Evolutionary conservation across 169 alveolate genomes (phyloP), one percentile per base, ranked within the genome.

Genomic region (Eimeria necatrix): DNA sequence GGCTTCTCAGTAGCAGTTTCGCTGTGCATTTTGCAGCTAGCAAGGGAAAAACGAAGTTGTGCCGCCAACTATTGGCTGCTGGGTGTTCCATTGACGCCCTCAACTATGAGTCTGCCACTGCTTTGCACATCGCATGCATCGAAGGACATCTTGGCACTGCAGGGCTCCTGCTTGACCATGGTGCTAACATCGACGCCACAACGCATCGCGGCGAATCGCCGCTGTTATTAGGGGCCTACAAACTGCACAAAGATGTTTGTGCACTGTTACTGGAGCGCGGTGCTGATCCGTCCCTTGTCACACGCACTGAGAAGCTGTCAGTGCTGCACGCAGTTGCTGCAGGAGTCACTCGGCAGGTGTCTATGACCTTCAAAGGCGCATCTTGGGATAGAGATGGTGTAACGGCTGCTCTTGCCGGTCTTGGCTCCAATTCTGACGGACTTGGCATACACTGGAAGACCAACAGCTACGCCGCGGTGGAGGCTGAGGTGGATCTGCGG

Each of bases 81-180:
- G 99, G 98, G 12, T 80, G 97, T 4, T 95, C 94, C 60, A 97
- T 97, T 22, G 96, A 92, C 91, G 87, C 91, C 46, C 86, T 95
- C 51, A 98, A 98, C 92, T 95, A 53, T 24, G 99, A 98, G 90
- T 97, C 98, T 7, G 98, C 98, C 22, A 97, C 98, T n/a, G 98
- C 99, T 41, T 92, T 98, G 41, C 99, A 98, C 83, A 76, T 98
- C 87, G 99, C 99, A 14, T 94, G 98, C 10, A 48, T 96, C 14
- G 97, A 93, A 49, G 99, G 98, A 9, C 97, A 98, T 61, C 52
- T 61, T n/a, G 98, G 95, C 76, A 97, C 97, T 5, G 98, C 97
- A 5, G 78, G 96, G 59, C 95, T 93, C 48, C 93, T 97, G 91
- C 71, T 98, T 41, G 90, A 96, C 60, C 94, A 61, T 60, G 96